Evolutionary conservation across 495 filamentous ascomycete genomes (phyloP).

Genomic region (Daldinia caldariorum): DNA sequence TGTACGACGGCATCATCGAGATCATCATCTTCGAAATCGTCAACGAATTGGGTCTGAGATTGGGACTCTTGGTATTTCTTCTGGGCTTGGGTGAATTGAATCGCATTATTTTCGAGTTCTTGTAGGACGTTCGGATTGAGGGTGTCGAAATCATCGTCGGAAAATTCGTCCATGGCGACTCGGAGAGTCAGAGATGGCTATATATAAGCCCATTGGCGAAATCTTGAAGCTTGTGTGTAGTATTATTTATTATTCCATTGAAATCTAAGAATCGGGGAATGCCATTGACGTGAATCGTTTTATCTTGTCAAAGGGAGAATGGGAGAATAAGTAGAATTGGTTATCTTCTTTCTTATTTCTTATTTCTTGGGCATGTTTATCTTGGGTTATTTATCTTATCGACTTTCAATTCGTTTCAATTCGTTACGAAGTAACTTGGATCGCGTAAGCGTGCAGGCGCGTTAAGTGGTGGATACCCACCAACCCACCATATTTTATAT

Average conservation of each 20-base stretch:
- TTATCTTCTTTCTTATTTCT: background rate
- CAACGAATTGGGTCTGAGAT: constrained; percentile 39
- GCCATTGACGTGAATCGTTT: background rate
- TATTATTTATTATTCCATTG: background rate
- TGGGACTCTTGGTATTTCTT: constrained; percentile 35
- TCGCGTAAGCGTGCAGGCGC: background rate
- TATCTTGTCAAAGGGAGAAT: background rate
- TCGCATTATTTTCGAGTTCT: constrained; percentile 60
- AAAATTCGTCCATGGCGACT: constrained; percentile 60
- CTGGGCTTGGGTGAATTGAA: constrained; percentile 59
- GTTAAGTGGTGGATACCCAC: constrained; percentile 6
- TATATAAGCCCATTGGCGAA: constrained; percentile 41
- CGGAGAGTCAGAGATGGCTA: constrained; percentile 39
- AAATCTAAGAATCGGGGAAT: background rate
- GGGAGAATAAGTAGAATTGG: background rate
- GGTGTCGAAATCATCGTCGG: constrained; percentile 59
- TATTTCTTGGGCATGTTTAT: background rate
- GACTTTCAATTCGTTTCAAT: background rate
- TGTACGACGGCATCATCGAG: constrained; percentile 49
- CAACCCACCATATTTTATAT: background rate
- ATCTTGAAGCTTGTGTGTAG: background rate
- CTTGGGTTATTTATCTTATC: background rate
- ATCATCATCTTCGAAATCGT: constrained; percentile 49
- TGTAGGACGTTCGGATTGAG: constrained; percentile 56
- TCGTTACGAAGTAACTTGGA: background rate